These are phyloP conservation scores for Oryza meridionalis DNA, from an alignment of 176 grass and related monocot species.

Conservation along the genomic window DNA sequence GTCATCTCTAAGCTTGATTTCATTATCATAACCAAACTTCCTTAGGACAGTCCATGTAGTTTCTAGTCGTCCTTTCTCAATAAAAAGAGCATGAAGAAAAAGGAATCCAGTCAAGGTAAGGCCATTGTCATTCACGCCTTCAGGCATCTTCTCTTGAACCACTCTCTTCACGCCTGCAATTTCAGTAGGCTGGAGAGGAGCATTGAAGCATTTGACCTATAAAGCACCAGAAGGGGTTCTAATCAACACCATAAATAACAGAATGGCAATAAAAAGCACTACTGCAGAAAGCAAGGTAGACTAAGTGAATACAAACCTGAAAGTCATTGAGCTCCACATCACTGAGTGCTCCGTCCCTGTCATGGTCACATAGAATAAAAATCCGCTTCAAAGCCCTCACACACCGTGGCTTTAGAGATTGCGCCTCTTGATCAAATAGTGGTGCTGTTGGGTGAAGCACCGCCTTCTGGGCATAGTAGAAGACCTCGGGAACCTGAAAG, in stretches of 20 bases:
- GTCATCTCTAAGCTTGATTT: constrained; percentile 93
- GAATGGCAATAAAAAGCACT: neutral
- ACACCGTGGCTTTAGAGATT: constrained; percentile 89
- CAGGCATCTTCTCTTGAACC: constrained; percentile 97
- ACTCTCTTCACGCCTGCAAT: constrained; percentile 93
- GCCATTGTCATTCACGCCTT: constrained; percentile 80
- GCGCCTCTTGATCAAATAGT: constrained; percentile 90
- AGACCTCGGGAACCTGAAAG: constrained; percentile 81
- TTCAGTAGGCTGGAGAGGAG: constrained; percentile 90
- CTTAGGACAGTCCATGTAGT: constrained; percentile 97
- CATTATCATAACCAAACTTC: constrained; percentile 97
- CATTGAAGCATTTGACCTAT: constrained; percentile 89
- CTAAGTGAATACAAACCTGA: constrained; percentile 56
- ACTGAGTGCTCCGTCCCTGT: constrained; percentile 90
- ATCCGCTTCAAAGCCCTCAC: constrained; percentile 92
- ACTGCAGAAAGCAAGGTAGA: neutral
- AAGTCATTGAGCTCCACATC: constrained; percentile 96
- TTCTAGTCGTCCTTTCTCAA: constrained; percentile 96
- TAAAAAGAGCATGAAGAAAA: constrained; percentile 95
- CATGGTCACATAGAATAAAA: constrained; percentile 89
- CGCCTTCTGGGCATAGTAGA: constrained; percentile 96
- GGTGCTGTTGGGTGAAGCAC: constrained; percentile 95
- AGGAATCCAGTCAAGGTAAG: constrained; percentile 96
- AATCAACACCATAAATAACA: constrained; percentile 21
- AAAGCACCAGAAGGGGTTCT: constrained; percentile 20